Base-by-base conservation (phyloP, 352 stramenopile species). In the Elongisporangium undulatum region DNA sequence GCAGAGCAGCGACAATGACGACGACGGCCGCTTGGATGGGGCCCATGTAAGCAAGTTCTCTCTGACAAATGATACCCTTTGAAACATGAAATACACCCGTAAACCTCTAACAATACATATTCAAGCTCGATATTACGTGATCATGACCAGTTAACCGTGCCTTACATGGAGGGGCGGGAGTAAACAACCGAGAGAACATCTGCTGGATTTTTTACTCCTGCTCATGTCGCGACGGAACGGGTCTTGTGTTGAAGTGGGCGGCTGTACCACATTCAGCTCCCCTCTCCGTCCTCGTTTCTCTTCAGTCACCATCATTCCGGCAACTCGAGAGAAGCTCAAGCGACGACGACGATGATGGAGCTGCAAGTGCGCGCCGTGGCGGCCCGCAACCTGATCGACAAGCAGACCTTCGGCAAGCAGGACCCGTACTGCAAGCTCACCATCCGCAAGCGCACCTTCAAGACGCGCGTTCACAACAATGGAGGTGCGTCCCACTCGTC, bases 401-500 rank as follows among this genome's bases (percentile, higher is more conserved):
- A 90, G 63, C 85, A 94, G 68, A 92, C 80, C 3, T 92, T 94
- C 56, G 85, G 85, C 60, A 90, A 88, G 56, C 85, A 94, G 57
- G 85, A 94, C 57, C 85, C 82, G 15, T 94, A 78, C 71, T 94
- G 85, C 63, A 91, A 89, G 56, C 64, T 94, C 51, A 66, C 66
- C 7, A 63, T 94, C 20, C 71, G 85, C 48, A 63, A 71, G 59
- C 77, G 79, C 61, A 87, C 63, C 23, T 82, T 85, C 68, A 87
- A 77, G 69, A 94, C 85, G 45, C 78, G 79, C 61, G 83, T 92
- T 38, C 82, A 94, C 66, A 79, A 94, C 74, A 94, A 94, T 69
- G 85, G 85, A 61, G 69, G 85, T 91, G 39, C 54, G 79, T 72
- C 49, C 34, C 45, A 3, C 49, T 13, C 26, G 8, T 49, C 38